Evolutionary conservation across 1,284 basidiomycete species (phyloP), one percentile per base, ranked within the genome.

Genomic region (Cutaneotrichosporon mucoides): DNA sequence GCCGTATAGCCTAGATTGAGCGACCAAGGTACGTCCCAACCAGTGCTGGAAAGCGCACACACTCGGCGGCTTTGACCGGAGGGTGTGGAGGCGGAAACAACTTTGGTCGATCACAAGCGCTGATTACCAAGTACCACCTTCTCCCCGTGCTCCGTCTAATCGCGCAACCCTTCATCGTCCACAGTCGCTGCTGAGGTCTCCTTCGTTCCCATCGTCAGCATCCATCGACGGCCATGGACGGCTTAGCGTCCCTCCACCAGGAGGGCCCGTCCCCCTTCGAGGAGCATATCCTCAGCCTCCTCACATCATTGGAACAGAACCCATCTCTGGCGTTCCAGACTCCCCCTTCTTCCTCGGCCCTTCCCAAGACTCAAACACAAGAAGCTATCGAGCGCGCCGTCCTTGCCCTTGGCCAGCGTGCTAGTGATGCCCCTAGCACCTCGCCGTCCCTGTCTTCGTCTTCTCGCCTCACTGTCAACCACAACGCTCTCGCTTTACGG

Each of bases 301-400:
- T 76, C 8, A 66, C 70, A 2, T 42, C 61, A 1, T 62, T 75
- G 24, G 68, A 70, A 5, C 62, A 70, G 55, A 68, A 71, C 24
- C 72, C 73, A 0, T 72, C 73, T 3, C 71, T 72, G 6, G 68
- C 73, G 2, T 75, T 64, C 62, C 70, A 72, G 9, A 71, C 72
- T 56, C 70, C 51, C 0, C 51, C 63, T 37, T 24, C 24, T 24
- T 24, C 24, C 24, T 24, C 24, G 24, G 40, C 54, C 3, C 69
- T 68, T 1, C 55, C 66, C 52, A 73, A 72, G 60, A 67, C 72
- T 1, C 60, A 68, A 1, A 66, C 71, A 4, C 68, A 77, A 57
- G 66, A 68, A 16, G 68, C 72, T 11, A 76, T 77, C 37, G 72
- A 77, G 57, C 56, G 64, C 9, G 73, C 66, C 13, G 65, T 77